These are phyloP conservation scores for Populus pruinosa DNA, from an alignment of 345 rosid genomes.

Conservation along the genomic window DNA sequence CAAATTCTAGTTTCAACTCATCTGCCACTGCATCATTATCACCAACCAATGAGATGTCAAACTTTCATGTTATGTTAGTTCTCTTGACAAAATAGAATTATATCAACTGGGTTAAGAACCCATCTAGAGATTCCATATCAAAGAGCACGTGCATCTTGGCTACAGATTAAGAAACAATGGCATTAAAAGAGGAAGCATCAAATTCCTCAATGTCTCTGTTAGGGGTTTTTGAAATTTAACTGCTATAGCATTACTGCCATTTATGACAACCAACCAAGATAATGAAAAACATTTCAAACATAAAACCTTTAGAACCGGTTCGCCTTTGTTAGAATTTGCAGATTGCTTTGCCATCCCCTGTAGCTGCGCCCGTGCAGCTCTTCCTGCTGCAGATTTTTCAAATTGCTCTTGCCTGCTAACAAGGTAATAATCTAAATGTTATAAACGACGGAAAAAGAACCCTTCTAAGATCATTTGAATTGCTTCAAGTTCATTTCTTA, in stretches of 20 bases:
- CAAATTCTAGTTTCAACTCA: conserved; percentile 31
- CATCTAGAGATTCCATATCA: background rate
- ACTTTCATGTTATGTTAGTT: background rate
- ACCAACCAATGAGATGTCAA: conserved; percentile 20
- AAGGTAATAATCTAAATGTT: background rate
- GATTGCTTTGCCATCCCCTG: conserved; percentile 77
- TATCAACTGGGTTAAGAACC: conserved; percentile 1
- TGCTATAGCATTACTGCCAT: background rate
- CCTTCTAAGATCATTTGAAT: background rate
- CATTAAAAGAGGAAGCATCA: background rate
- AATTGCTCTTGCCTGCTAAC: conserved; percentile 73
- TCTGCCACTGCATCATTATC: conserved; percentile 61
- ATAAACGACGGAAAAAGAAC: background rate
- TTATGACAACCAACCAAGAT: background rate
- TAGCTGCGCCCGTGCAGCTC: conserved; percentile 79
- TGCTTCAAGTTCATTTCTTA: background rate
- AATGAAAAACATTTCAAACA: background rate
- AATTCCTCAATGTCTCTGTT: background rate
- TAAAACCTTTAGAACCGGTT: conserved; percentile 81
- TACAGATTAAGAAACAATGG: background rate
- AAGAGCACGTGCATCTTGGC: background rate
- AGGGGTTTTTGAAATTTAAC: background rate
- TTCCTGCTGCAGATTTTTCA: conserved; percentile 87
- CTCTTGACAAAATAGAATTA: background rate
- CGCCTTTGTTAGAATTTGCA: conserved; percentile 60